Conservation (phyloP, 768 basidiomycete species). For the Lentinula sp. region DNA sequence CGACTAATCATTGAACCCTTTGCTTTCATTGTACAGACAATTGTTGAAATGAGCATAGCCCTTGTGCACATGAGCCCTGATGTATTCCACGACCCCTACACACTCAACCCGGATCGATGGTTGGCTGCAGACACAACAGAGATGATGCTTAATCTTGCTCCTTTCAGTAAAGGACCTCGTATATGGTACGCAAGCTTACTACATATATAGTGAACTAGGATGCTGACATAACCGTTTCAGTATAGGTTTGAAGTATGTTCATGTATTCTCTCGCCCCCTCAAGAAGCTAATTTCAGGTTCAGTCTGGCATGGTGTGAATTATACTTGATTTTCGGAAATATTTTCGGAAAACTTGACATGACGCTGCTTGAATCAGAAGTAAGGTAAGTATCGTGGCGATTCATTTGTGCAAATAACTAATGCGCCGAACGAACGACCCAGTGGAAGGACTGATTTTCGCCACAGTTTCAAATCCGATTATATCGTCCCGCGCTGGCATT, state of each 20-base stretch:
- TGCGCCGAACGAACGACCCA: too few relatives aligned
- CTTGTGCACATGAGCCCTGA: conserved; percentile 32
- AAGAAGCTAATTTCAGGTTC: conserved; percentile 2
- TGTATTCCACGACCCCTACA: conserved; percentile 33
- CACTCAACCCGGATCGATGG: conserved; percentile 39
- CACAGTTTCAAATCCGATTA: too few relatives aligned
- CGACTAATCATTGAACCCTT: neutral
- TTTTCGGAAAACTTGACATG: conserved; percentile 17
- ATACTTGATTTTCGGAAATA: conserved; percentile 13
- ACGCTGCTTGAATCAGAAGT: neutral
- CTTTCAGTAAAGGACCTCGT: conserved; percentile 40
- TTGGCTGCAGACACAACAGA: conserved; percentile 24
- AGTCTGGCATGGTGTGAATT: conserved; percentile 18
- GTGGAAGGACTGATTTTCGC: too few relatives aligned
- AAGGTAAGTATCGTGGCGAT: neutral
- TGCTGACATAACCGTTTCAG: neutral
- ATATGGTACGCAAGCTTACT: conserved; percentile 24
- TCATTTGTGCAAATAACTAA: neutral
- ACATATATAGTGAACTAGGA: neutral
- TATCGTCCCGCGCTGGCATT: too few relatives aligned
- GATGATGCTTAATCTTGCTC: conserved; percentile 34
- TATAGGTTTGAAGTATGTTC: neutral
- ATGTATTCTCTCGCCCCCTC: neutral
- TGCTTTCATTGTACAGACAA: conserved; percentile 21
- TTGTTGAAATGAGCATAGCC: conserved; percentile 32